Evolutionary conservation across 2,329 filamentous ascomycete genomes (phyloP).

Genomic region (Aspergillus neoniger): DNA sequence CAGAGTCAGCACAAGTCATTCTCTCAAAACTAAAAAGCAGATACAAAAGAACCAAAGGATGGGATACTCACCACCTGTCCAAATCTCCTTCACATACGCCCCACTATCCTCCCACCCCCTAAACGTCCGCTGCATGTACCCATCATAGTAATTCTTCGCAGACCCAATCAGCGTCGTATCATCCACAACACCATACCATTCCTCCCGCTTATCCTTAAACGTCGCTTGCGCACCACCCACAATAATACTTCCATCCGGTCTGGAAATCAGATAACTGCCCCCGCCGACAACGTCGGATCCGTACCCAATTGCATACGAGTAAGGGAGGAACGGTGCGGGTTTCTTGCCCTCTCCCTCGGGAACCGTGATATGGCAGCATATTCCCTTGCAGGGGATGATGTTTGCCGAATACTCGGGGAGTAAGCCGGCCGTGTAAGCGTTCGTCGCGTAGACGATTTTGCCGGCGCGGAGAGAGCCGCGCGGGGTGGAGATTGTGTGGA

Average conservation of each 20-base stretch:
- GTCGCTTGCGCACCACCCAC: constrained; percentile 63
- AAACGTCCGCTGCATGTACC: constrained; percentile 42
- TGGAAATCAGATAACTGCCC: constrained; percentile 61
- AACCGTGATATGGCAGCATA: constrained; percentile 39
- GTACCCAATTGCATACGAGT: constrained; percentile 60
- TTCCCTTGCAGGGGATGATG: constrained; percentile 75
- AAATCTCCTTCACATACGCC: constrained; percentile 37
- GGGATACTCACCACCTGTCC: constrained; percentile 36
- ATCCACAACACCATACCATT: constrained; percentile 50
- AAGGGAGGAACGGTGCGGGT: constrained; percentile 37
- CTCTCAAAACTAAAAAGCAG: too few relatives aligned
- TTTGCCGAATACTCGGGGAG: constrained; percentile 69
- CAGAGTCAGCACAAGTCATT: neutral
- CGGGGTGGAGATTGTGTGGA: constrained; percentile 56
- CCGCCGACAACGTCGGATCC: constrained; percentile 55
- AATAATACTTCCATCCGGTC: constrained; percentile 57
- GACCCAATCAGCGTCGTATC: constrained; percentile 55
- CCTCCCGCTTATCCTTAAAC: constrained; percentile 27
- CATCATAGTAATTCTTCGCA: constrained; percentile 45
- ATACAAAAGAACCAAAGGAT: constrained; percentile 25
- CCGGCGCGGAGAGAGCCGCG: constrained; percentile 66
- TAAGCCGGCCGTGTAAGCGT: constrained; percentile 78
- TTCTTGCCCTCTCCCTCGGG: constrained; percentile 24
- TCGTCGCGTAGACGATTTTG: constrained; percentile 76
- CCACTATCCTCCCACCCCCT: constrained; percentile 40